Conservation (phyloP, 495 filamentous ascomycete genomes). For the Trichoderma parareesei region DNA sequence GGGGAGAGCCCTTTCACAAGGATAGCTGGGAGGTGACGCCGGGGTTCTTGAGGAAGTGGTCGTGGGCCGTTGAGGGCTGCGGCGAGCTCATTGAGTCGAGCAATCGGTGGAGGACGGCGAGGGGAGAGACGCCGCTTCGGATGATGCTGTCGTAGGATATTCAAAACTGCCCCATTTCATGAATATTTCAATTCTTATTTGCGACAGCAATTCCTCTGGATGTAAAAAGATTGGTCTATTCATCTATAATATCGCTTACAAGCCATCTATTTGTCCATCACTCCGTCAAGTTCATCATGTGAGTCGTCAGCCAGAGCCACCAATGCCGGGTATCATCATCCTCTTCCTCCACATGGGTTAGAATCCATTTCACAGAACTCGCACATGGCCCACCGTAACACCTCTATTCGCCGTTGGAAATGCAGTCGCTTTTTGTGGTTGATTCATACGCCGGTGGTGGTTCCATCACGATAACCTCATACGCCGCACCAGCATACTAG, state of each 20-base stretch:
- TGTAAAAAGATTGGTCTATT: background rate
- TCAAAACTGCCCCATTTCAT: background rate
- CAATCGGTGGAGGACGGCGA: slow-evolving; percentile 35
- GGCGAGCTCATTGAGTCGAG: slow-evolving; percentile 30
- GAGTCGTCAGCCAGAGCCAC: background rate
- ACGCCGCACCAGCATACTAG: background rate
- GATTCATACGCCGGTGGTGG: background rate
- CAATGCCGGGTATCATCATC: background rate
- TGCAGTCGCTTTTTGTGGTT: too few relatives aligned
- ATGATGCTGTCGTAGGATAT: background rate
- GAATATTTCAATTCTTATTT: too few relatives aligned
- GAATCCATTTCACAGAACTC: background rate
- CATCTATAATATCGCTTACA: background rate
- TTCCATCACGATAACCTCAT: slow-evolving; percentile 3
- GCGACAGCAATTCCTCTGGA: too few relatives aligned
- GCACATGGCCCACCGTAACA: too few relatives aligned
- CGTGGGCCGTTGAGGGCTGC: slow-evolving; percentile 30
- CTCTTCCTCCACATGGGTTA: background rate
- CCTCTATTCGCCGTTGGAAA: too few relatives aligned
- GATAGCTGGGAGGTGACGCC: slow-evolving; percentile 38
- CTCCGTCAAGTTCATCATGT: background rate
- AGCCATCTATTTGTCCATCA: background rate
- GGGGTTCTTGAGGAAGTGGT: slow-evolving; percentile 40
- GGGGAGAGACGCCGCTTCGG: slow-evolving; percentile 28
- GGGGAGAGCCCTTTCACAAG: slow-evolving; percentile 33